Conservation (phyloP, 1,284 basidiomycete genomes). For the Rhizoctonia solani region DNA sequence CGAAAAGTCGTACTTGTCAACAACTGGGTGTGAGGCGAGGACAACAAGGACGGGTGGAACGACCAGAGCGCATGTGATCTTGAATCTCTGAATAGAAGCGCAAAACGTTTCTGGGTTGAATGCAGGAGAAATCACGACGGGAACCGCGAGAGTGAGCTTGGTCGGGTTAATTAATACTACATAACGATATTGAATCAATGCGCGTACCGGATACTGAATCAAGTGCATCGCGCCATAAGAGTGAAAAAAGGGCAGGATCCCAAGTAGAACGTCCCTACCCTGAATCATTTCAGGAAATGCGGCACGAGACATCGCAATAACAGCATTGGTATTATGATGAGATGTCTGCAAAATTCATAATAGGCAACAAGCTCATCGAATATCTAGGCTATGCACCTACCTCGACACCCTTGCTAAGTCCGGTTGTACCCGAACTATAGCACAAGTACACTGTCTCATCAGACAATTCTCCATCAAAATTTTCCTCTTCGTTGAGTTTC, state of each 20-base stretch:
- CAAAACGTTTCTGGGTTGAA: conserved; percentile 79
- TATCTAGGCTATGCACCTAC: conserved; percentile 44
- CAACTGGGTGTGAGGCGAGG: conserved; percentile 68
- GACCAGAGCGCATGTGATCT: conserved; percentile 63
- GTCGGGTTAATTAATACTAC: background rate
- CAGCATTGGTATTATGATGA: conserved; percentile 63
- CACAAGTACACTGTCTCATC: conserved; percentile 64
- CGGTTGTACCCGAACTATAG: conserved; percentile 69
- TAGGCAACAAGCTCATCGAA: background rate
- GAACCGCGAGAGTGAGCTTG: conserved; percentile 60
- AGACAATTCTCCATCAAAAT: conserved; percentile 54
- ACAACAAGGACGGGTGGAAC: conserved; percentile 86
- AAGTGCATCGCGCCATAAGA: conserved; percentile 53
- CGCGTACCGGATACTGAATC: conserved; percentile 10
- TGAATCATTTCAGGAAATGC: conserved; percentile 49
- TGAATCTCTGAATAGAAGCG: conserved; percentile 65
- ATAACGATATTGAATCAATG: background rate
- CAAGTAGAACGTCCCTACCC: conserved; percentile 56
- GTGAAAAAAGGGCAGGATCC: conserved; percentile 64
- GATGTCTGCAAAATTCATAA: conserved; percentile 53
- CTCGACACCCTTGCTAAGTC: conserved; percentile 58
- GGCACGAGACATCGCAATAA: conserved; percentile 52
- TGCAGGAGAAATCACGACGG: conserved; percentile 68
- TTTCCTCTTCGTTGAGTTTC: conserved; percentile 53
- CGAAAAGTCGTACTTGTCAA: conserved; percentile 70